Conservation (phyloP, 345 rosid genomes). For the Raphanus sativus region DNA sequence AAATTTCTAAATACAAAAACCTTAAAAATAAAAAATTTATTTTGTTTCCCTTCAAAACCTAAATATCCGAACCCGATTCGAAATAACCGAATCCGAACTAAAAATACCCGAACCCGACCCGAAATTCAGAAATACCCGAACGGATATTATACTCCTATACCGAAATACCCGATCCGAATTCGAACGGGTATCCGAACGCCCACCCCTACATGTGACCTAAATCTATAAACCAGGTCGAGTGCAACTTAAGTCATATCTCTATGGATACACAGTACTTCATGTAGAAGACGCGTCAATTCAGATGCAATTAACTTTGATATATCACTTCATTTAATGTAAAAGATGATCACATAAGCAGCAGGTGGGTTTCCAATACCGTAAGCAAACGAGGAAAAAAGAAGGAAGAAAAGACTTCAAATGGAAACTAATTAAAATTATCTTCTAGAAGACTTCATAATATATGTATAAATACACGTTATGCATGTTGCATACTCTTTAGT, state of each 20-base stretch:
- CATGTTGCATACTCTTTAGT: slow-evolving; percentile 26
- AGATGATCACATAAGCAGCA: slow-evolving; percentile 7
- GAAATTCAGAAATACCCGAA: too few relatives aligned
- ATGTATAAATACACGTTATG: slow-evolving; percentile 21
- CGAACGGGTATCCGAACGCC: too few relatives aligned
- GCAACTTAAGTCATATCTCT: not conserved
- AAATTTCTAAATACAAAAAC: too few relatives aligned
- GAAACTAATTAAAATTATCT: not conserved
- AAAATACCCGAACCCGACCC: too few relatives aligned
- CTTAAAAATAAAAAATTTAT: too few relatives aligned
- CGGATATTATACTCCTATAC: too few relatives aligned
- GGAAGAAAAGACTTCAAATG: not conserved
- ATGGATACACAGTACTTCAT: not conserved
- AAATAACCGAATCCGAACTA: too few relatives aligned
- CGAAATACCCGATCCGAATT: too few relatives aligned
- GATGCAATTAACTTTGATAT: not conserved
- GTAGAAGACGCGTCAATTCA: not conserved
- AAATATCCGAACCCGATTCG: too few relatives aligned
- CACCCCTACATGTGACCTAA: too few relatives aligned
- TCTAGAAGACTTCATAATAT: not conserved
- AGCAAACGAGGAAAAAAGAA: not conserved
- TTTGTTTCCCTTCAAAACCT: too few relatives aligned
- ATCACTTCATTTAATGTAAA: slow-evolving; percentile 29
- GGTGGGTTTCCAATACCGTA: slow-evolving; percentile 36
- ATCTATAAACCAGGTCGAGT: not conserved